Evolutionary conservation across 2,329 filamentous ascomycete genomes (phyloP), one percentile per base, ranked within the genome.

Genomic region (Phaeosphaeria sp.): DNA sequence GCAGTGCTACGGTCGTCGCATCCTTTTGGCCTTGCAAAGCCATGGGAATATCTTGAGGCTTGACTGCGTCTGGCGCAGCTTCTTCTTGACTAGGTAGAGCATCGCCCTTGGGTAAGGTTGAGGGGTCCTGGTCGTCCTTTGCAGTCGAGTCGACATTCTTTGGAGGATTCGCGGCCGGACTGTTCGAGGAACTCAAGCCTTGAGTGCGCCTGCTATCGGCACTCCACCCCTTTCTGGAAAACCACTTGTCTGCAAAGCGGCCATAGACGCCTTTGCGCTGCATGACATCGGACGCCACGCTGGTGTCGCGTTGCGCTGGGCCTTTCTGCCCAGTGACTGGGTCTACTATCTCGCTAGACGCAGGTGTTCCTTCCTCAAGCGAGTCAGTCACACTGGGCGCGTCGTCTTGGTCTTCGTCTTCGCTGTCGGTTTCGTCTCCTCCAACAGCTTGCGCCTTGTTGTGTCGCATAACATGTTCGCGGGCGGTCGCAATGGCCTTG

Each of bases 221-320:
- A 52, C 88, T 89, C 90, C 93, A 94, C 0, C 91, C 93, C 60
- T 88, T 90, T 63, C 87, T 88, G 44, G 92, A 95, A 73, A 98
- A 95, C 95, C 95, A 99, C 58, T 89, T 88, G 62, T 93, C 87
- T 0, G 94, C 92, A 74, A 98, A 97, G 39, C 91, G 85, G 4
- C 93, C 94, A 75, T 97, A 98, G 62, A 88, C 89, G 0, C 93
- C 93, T 66, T 88, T 90, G 56, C 87, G 89, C 39, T 88, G 87
- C 53, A 97, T 94, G 1, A 98, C 93, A 79, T 98, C 91, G 76
- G 96, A 89, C 0, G 90, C 92, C 58, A 97, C 88, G 65, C 89
- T 93, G 15, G 74, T 74, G 23, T 63, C 64, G 27, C 52, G 72
- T 62, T 69, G 59, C 2, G 55, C 49, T 10, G 64, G 59, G 5